Evolutionary conservation across 352 stramenopile species (phyloP).

Genomic region (Pythium myriotylum): DNA sequence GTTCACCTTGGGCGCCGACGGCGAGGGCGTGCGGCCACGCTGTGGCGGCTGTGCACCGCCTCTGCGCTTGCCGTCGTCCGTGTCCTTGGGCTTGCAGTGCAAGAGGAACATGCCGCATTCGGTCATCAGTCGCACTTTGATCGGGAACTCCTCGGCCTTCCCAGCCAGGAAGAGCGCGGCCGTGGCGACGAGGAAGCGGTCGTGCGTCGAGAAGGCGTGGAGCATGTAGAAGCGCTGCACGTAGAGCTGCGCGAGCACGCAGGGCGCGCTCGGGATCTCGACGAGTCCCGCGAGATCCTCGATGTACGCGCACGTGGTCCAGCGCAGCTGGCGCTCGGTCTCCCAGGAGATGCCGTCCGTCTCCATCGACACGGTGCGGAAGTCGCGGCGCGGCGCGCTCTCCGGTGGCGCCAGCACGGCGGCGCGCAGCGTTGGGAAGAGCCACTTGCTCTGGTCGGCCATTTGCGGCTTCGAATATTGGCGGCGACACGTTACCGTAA

Average conservation of each 20-base stretch:
- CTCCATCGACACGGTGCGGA: constrained; percentile 52
- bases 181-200: constrained; percentile 79
- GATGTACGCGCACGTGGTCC: constrained; percentile 68
- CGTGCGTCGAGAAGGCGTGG: constrained; percentile 76
- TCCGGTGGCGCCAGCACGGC: constrained; percentile 11
- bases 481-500: neutral
- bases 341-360: constrained; percentile 52
- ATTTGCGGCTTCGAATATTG: constrained; percentile 4
- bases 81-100: constrained; percentile 13
- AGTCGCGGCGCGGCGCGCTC: constrained; percentile 15
- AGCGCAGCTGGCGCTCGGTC: constrained; percentile 62
- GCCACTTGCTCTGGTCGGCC: constrained; percentile 18
- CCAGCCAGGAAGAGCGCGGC: constrained; percentile 73
- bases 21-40: constrained; percentile 8
- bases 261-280: constrained; percentile 61
- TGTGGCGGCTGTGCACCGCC: constrained; percentile 1
- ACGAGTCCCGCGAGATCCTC: constrained; percentile 64
- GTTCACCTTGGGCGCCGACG: constrained; percentile 4
- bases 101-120: constrained; percentile 75
- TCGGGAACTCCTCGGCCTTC: constrained; percentile 78
- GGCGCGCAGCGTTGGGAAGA: constrained; percentile 13
- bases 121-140: constrained; percentile 79
- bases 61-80: constrained; percentile 28
- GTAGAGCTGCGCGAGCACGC: constrained; percentile 62
- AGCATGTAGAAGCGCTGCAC: constrained; percentile 81